Evolutionary conservation across 768 basidiomycete genomes (phyloP).

Genomic region (Roridomyces roridus): DNA sequence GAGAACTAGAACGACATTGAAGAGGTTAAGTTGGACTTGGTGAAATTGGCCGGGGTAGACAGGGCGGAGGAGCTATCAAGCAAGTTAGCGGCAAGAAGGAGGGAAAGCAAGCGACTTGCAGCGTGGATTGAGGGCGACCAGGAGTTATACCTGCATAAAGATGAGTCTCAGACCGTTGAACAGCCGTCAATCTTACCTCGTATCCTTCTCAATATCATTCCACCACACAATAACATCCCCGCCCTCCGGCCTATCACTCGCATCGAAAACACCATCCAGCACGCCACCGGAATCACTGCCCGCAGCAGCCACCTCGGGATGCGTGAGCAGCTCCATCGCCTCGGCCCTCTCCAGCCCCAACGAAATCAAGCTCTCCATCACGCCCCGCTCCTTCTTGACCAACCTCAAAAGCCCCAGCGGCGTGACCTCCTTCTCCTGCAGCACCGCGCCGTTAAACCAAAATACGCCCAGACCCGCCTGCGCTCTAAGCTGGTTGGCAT

Average conservation of each 20-base stretch:
- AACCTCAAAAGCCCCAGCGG: slow-evolving; percentile 76
- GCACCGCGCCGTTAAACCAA: slow-evolving; percentile 81
- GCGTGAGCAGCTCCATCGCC: slow-evolving; percentile 76
- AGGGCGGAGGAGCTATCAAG: slow-evolving; percentile 71
- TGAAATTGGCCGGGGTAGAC: slow-evolving; percentile 83
- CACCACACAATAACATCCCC: slow-evolving; percentile 80
- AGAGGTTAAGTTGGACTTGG: slow-evolving; percentile 75
- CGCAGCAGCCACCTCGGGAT: slow-evolving; percentile 59
- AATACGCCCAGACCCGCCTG: slow-evolving; percentile 60
- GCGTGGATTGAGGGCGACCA: slow-evolving; percentile 57
- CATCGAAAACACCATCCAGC: slow-evolving; percentile 85
- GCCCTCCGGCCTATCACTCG: slow-evolving; percentile 84
- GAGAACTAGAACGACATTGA: slow-evolving; percentile 81
- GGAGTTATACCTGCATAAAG: slow-evolving; percentile 49
- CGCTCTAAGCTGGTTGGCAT: slow-evolving; percentile 58
- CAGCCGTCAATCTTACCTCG: slow-evolving; percentile 48
- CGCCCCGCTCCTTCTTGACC: slow-evolving; percentile 71
- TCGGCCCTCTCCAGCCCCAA: slow-evolving; percentile 69
- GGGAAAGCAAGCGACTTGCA: slow-evolving; percentile 41
- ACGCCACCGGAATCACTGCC: slow-evolving; percentile 52
- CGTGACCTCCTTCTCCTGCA: slow-evolving; percentile 70
- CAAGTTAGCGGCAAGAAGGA: neutral
- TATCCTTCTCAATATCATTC: slow-evolving; percentile 92
- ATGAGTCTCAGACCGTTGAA: neutral
- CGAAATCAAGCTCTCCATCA: slow-evolving; percentile 62